Conservation (phyloP, 202 grass and related monocot species). For the Elaeis oleifera region DNA sequence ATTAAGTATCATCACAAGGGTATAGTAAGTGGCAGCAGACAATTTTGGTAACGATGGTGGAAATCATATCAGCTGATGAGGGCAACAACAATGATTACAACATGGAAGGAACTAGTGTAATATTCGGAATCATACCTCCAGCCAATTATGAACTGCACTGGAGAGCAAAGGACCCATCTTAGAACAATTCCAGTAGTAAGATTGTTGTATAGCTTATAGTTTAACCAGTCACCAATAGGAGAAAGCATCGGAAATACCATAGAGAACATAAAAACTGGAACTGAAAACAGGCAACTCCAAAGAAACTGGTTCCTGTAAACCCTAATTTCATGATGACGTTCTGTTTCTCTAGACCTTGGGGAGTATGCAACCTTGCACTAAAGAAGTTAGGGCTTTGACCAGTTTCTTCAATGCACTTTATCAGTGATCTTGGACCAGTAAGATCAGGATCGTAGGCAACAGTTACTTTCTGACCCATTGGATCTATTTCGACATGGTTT, state of each 20-base stretch:
- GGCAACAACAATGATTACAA: too few relatives aligned
- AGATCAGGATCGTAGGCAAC: slow-evolving; percentile 81
- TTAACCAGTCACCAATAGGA: slow-evolving; percentile 60
- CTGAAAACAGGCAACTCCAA: slow-evolving; percentile 77
- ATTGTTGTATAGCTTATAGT: slow-evolving; percentile 62
- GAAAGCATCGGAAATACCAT: slow-evolving; percentile 87
- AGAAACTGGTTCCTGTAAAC: slow-evolving; percentile 87
- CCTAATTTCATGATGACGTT: slow-evolving; percentile 46
- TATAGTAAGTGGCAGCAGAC: too few relatives aligned
- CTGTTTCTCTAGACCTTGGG: slow-evolving; percentile 64
- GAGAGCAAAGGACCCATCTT: slow-evolving; percentile 79
- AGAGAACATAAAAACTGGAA: slow-evolving; percentile 82
- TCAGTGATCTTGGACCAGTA: slow-evolving; percentile 84
- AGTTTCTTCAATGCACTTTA: slow-evolving; percentile 59
- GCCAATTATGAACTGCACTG: slow-evolving; percentile 97
- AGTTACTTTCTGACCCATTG: slow-evolving; percentile 42
- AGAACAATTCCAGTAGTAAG: slow-evolving; percentile 77
- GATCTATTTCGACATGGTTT: slow-evolving; percentile 57
- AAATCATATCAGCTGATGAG: too few relatives aligned
- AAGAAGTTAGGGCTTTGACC: slow-evolving; percentile 42
- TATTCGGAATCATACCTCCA: slow-evolving; percentile 62
- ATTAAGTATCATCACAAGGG: too few relatives aligned
- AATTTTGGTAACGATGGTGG: too few relatives aligned
- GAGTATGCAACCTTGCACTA: slow-evolving; percentile 59
- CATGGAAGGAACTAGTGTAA: neutral